These are phyloP conservation scores for Mycena sanguinolenta DNA, from an alignment of 768 basidiomycete species.

Conservation along the genomic window DNA sequence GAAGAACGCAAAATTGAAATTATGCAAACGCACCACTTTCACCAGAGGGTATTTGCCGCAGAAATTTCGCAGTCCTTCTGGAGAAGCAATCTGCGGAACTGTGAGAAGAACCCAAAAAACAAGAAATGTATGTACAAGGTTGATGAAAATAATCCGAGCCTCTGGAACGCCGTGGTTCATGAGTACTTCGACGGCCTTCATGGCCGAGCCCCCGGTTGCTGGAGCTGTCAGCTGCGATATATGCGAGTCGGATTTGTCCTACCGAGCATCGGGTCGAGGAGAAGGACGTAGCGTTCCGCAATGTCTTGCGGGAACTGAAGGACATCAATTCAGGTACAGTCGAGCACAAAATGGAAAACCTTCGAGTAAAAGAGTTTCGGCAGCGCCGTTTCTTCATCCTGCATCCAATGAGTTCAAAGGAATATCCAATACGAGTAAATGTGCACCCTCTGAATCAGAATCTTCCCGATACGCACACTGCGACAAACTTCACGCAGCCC, in stretches of 20 bases:
- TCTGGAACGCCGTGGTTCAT: slow-evolving; percentile 93
- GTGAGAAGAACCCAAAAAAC: slow-evolving; percentile 1
- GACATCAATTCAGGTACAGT: not conserved
- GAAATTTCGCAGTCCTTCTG: slow-evolving; percentile 89
- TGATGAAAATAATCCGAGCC: slow-evolving; percentile 95
- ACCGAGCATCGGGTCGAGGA: slow-evolving; percentile 99
- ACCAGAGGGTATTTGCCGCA: slow-evolving; percentile 80
- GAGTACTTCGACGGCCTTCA: slow-evolving; percentile 96
- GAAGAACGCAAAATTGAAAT: not conserved
- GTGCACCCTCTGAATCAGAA: slow-evolving; percentile 92
- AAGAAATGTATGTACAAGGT: slow-evolving; percentile 69
- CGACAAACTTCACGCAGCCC: slow-evolving; percentile 96
- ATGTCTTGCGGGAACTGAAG: slow-evolving; percentile 90
- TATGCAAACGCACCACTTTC: slow-evolving; percentile 72
- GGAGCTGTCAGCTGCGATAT: not conserved
- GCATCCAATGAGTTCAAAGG: slow-evolving; percentile 14
- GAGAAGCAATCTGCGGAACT: slow-evolving; percentile 80
- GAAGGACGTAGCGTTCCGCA: slow-evolving; percentile 88
- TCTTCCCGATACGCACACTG: slow-evolving; percentile 95
- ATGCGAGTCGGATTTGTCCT: slow-evolving; percentile 40
- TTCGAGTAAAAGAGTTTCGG: slow-evolving; percentile 96
- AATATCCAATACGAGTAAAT: slow-evolving; percentile 5
- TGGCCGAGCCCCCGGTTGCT: slow-evolving; percentile 97
- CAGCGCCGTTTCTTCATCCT: slow-evolving; percentile 95
- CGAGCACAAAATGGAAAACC: slow-evolving; percentile 55